Evolutionary conservation across 2,329 filamentous ascomycete species (phyloP), one percentile per base, ranked within the genome.

Genomic region (Fusarium buharicum): DNA sequence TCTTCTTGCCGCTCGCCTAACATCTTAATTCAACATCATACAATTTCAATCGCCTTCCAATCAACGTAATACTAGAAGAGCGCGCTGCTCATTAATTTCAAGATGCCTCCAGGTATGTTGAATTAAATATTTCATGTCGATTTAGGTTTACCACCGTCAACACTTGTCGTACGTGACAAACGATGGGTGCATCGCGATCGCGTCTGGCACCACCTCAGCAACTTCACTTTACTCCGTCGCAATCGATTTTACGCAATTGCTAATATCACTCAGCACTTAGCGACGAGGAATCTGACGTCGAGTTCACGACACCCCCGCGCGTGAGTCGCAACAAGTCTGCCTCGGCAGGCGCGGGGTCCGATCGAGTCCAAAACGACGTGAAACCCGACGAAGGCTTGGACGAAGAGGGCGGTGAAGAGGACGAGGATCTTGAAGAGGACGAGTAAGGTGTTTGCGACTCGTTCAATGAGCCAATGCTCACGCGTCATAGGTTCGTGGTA

Each of bases 401-500:
- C 1, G 74, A 73, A 0, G 75, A 72, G 3, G 74, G 75, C 0
- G 74, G 73, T 1, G 77, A 76, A 6, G 72, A 75, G n/a, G 71
- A 74, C 31, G 66, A 81, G 28, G 73, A 75, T 14, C 71, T 77
- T 16, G 72, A 72, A 17, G 85, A 81, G 4, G 81, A 80, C 31
- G 77, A 79, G 72, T 80, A 77, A 39, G 77, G 72, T 2, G 17
- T 49, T 64, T 73, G 66, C 69, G 53, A 62, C 37, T 16, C 24
- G 48, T 59, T 9, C 55, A 28, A 16, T 11, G 1, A 22, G n/a
- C 14, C 40, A 56, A 57, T 34, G 73, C 63, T 69, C 10, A 73
- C 28, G 54, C 50, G 7, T 17, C 28, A 8, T 63, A 91, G 89
- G 70, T 93, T 84, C 68, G 84, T 91, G 13, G 90, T 95, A 5